A percentile compares a stretch with the other conserved stretches of the same genome.
phyloP scores from a whole-genome alignment of 306 rosid species.

The Cicer bijugum region DNA sequence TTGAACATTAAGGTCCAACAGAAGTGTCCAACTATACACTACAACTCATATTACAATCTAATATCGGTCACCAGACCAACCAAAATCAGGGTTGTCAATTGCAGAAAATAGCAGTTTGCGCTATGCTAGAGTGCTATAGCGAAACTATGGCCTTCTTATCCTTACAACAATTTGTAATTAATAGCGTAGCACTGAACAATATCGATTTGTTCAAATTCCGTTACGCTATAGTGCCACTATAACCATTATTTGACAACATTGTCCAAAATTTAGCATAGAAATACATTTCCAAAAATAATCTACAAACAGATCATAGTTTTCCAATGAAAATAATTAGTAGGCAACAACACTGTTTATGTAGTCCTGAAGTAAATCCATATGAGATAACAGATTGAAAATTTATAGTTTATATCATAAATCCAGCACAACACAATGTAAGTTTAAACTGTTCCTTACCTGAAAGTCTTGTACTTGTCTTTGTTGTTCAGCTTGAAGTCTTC shows the following conservation, averaged over 20 bases:
- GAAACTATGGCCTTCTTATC: neutral
- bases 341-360: neutral
- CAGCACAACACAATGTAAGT: conserved; percentile 4
- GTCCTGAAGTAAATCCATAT: neutral
- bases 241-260: too few relatives aligned
- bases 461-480: conserved; percentile 78
- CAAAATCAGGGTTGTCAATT: neutral
- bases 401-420: conserved; percentile 2
- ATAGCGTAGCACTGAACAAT: neutral
- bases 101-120: neutral
- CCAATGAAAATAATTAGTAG: neutral
- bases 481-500: conserved; percentile 94
- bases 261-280: too few relatives aligned
- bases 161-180: neutral
- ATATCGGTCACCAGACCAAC: conserved; percentile 1
- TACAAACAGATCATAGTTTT: conserved; percentile 7
- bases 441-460: conserved; percentile 61
- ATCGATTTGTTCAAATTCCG: neutral
- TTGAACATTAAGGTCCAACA: conserved; percentile 30
- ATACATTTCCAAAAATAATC: neutral
- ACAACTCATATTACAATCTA: neutral
- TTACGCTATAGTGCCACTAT: too few relatives aligned
- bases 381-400: too few relatives aligned
- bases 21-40: neutral
- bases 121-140: neutral